Conservation (phyloP, 2,329 filamentous ascomycete species). For the Graphilbum ipis-grandicollis region DNA sequence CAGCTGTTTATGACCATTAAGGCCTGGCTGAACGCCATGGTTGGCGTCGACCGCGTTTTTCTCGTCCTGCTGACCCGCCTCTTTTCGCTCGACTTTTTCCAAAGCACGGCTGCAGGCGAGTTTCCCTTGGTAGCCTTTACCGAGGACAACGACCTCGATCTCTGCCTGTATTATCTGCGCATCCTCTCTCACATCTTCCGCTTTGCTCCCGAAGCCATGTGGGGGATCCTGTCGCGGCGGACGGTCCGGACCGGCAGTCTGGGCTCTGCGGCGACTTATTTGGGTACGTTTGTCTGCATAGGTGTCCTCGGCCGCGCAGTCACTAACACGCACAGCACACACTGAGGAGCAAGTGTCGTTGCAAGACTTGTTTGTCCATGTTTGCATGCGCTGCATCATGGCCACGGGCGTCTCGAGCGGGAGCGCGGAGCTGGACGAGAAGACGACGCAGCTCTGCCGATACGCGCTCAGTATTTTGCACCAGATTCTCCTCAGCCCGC, state of each 20-base stretch:
- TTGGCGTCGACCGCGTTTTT: conserved; percentile 47
- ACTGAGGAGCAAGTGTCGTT: conserved; percentile 39
- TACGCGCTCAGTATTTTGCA: conserved; percentile 53
- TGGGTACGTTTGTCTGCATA: conserved; percentile 34
- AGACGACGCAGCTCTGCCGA: conserved; percentile 51
- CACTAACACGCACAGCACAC: not conserved
- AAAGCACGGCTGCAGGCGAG: conserved; percentile 8
- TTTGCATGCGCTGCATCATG: conserved; percentile 45
- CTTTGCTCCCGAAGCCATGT: conserved; percentile 50
- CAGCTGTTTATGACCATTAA: conserved; percentile 63
- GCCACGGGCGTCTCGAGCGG: conserved; percentile 14
- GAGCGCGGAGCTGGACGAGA: conserved; percentile 20
- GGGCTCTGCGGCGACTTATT: conserved; percentile 22
- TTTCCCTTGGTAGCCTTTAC: not conserved
- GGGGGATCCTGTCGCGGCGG: conserved; percentile 52
- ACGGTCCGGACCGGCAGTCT: conserved; percentile 29
- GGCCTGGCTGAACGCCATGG: conserved; percentile 58
- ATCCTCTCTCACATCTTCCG: conserved; percentile 57
- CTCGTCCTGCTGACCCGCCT: conserved; percentile 42
- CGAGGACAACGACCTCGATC: conserved; percentile 50
- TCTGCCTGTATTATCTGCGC: conserved; percentile 62
- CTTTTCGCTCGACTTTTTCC: conserved; percentile 31
- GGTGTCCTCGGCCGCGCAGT: not conserved
- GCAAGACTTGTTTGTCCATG: conserved; percentile 50
- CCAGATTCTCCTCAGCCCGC: conserved; percentile 49